Base-by-base conservation (phyloP, 768 basidiomycete genomes). In the Leccinum olivaceopallidum region DNA sequence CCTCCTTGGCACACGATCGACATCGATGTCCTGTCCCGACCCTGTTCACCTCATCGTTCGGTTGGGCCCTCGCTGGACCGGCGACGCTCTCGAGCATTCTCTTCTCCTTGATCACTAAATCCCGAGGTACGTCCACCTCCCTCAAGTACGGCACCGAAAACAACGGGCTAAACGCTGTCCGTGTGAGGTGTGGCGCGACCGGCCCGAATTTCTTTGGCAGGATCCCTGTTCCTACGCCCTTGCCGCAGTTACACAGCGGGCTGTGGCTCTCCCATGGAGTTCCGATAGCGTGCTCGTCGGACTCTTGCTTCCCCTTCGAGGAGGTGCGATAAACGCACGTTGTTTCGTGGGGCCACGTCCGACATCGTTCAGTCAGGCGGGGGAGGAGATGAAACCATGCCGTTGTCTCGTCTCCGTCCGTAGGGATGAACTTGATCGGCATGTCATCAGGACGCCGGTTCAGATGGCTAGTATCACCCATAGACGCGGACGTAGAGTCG, bases 341-440 rank as follows among this genome's bases (percentile, higher is more conserved):
- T 70, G 30, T 51, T 26, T 65, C 83, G 83, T 87, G 86, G 6
- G 71, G 59, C 84, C 84, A 86, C 2, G 73, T 75, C 32, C 83
- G 79, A 60, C 83, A 85, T 16, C 82, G 79, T 65, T 87, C 85
- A 0, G 75, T 80, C 50, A 83, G 66, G 5, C 74, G 76, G 7
- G 84, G 84, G 3, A 86, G 69, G 36, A 85, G 75, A 53, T 79
- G 76, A 62, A 77, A 79, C 85, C 84, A 87, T 1, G 75, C 76
- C 20, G 55, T 60, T 6, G 65, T 54, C 47, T 71, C 67, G 44
- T 68, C 57, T 12, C 57, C 54, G 8, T 64, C 57, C 1, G 70
- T 69, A 16, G 3, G 9, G 8, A 63, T 60, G 54, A 13, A 47
- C 39, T 14, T 30, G 54, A 78, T 62, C 3, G 58, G 58, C 6